Base-by-base conservation (phyloP, 768 basidiomycete species). In the Trametes punicea region DNA sequence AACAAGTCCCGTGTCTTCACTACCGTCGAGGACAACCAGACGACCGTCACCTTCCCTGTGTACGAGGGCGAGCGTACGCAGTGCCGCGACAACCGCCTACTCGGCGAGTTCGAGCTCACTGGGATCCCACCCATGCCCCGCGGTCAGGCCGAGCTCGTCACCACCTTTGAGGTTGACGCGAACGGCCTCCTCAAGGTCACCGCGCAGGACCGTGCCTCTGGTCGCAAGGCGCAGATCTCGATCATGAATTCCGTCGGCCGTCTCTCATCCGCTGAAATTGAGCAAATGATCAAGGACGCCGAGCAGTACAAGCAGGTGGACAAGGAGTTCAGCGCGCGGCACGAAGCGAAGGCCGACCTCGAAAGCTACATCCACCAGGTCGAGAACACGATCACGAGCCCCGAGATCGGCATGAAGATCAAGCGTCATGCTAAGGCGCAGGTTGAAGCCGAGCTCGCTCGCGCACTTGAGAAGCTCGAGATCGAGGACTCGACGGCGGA, bases 21-120 rank as follows among this genome's bases (percentile, higher is more conserved):
- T 65, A 99, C 97, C 51, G 97, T 99, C 62, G 97, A 99, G 84
- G 97, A 99, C 82, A 99, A 98, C 82, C 97, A 98, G 78, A 99
- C 97, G 60, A 96, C 92, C 59, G 97, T 99, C 77, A 98, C 96
- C 63, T 99, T 98, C 93, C 97, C 97, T 66, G 97, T 99, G 84
- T 98, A 99, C 77, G 97, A 99, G 82, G 97, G 97, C 71, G 97
- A 99, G 78, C 94, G 97, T 64, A 98, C 96, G 30, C 96, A 98
- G 70, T 99, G 97, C 81, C 91, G 94, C 68, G 97, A 99, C 79
- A 99, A 98, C 80, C 88, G 97, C 73, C 80, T 99, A 60, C 90
- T 99, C 67, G 97, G 97, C 68, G 97, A 99, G 78, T 99, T 99
- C 75, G 97, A 99, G 81, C 92, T 99, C 64, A 97, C 81, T 57